phyloP scores from a whole-genome alignment of 2,329 filamentous ascomycete genomes.

The Hypoxylon sp. region DNA sequence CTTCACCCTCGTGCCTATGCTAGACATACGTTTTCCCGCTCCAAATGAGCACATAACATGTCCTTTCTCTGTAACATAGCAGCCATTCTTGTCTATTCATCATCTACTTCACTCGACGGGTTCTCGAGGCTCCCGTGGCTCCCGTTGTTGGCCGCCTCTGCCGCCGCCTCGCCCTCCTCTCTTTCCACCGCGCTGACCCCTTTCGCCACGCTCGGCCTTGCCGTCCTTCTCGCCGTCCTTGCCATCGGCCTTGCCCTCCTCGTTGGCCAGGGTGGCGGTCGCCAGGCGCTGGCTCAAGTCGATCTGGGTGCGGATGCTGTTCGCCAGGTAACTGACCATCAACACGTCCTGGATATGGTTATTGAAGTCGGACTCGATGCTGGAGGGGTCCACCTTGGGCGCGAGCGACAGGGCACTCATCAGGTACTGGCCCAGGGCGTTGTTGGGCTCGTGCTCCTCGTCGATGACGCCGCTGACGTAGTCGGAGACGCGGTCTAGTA shows the following conservation, averaged over 20 bases:
- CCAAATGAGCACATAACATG: neutral
- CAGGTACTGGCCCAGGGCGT: conserved; percentile 92
- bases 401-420: conserved; percentile 94
- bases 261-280: conserved; percentile 75
- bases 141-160: conserved; percentile 66
- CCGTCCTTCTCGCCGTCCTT: conserved; percentile 58
- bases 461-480: conserved; percentile 96
- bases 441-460: conserved; percentile 90
- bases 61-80: conserved; percentile 11
- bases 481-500: conserved; percentile 91
- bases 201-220: conserved; percentile 58
- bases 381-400: conserved; percentile 90
- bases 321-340: conserved; percentile 97
- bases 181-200: conserved; percentile 60
- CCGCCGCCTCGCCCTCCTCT: conserved; percentile 65
- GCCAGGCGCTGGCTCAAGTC: conserved; percentile 96
- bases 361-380: conserved; percentile 99
- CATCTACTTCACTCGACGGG: conserved; percentile 43
- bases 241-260: conserved; percentile 61
- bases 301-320: conserved; percentile 99
- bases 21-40: conserved; percentile 1
- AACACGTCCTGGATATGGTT: conserved; percentile 99
- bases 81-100: conserved; percentile 10
- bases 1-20: conserved; percentile 1
- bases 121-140: conserved; percentile 55